A percentile compares a stretch with the other conserved stretches of the same genome.
phyloP scores from a whole-genome alignment of 106 monocot genomes.

The Dendrobium chrysotoxum region DNA sequence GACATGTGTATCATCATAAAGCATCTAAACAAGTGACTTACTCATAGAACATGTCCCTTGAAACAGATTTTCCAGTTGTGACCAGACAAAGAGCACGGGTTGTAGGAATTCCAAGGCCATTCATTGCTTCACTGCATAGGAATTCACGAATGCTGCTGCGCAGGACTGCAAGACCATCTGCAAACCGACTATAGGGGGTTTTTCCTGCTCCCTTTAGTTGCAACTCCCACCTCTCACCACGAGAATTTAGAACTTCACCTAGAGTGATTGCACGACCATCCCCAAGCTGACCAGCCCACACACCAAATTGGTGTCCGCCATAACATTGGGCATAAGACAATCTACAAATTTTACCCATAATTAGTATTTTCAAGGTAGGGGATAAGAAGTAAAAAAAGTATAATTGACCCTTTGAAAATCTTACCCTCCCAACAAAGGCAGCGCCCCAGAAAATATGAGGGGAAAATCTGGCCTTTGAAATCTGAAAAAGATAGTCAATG shows the following conservation, averaged over 20 bases:
- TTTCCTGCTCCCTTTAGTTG: slow-evolving; percentile 96
- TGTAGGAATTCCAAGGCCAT: slow-evolving; percentile 93
- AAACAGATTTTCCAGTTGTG: slow-evolving; percentile 82
- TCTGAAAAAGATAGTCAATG: slow-evolving; percentile 29
- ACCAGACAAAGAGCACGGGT: slow-evolving; percentile 94
- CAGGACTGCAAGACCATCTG: slow-evolving; percentile 94
- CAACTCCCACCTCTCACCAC: slow-evolving; percentile 82
- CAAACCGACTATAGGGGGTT: slow-evolving; percentile 98
- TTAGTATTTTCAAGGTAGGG: neutral
- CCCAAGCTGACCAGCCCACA: slow-evolving; percentile 98
- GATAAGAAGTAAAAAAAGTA: neutral
- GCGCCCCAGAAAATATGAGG: slow-evolving; percentile 79
- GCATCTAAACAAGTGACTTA: slow-evolving; percentile 21
- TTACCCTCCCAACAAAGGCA: slow-evolving; percentile 75
- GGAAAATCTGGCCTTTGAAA: slow-evolving; percentile 91
- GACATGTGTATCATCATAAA: neutral
- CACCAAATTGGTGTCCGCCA: slow-evolving; percentile 98
- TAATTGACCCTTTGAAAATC: neutral
- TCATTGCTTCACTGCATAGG: slow-evolving; percentile 94
- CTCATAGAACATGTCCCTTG: slow-evolving; percentile 99
- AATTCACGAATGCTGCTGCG: slow-evolving; percentile 99
- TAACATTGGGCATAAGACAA: slow-evolving; percentile 94
- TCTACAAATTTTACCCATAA: slow-evolving; percentile 23
- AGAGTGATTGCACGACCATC: slow-evolving; percentile 96
- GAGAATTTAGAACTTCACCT: slow-evolving; percentile 79